Conservation (phyloP, 2,329 filamentous ascomycete genomes). For the Nemania sp. region DNA sequence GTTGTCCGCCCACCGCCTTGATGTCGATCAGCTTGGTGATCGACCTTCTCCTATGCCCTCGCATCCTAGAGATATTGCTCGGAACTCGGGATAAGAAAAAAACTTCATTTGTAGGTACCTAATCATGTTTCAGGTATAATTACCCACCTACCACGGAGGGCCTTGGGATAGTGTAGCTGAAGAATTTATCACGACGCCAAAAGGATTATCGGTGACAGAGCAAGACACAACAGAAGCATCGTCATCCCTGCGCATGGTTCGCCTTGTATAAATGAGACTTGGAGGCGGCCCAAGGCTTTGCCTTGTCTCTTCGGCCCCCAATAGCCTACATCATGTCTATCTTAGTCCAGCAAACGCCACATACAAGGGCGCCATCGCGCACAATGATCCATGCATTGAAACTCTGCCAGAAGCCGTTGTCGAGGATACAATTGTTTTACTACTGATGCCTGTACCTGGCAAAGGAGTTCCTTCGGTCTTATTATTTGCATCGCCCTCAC, state of each 20-base stretch:
- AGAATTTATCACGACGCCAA: neutral
- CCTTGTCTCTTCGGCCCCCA: conserved; percentile 1
- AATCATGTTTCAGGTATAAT: too few species aligned
- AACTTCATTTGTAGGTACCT: too few species aligned
- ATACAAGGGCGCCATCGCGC: neutral
- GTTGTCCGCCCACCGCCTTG: too few species aligned
- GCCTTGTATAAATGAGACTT: neutral
- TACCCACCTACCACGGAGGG: too few species aligned
- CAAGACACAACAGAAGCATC: neutral
- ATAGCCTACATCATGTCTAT: neutral
- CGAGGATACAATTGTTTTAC: neutral
- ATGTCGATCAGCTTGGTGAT: too few species aligned
- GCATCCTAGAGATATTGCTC: too few species aligned
- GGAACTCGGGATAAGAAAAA: too few species aligned
- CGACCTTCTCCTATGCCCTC: too few species aligned
- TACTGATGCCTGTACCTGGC: neutral
- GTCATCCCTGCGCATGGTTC: neutral
- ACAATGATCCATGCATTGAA: too few species aligned
- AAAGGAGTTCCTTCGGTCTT: too few species aligned
- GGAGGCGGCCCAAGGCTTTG: neutral
- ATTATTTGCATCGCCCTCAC: neutral
- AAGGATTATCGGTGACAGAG: neutral
- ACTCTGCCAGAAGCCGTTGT: too few species aligned
- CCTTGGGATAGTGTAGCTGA: too few species aligned
- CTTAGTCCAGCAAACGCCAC: conserved; percentile 9